Evolutionary conservation across 2,329 filamentous ascomycete species (phyloP).

Genomic region (Aureobasidium sp.): DNA sequence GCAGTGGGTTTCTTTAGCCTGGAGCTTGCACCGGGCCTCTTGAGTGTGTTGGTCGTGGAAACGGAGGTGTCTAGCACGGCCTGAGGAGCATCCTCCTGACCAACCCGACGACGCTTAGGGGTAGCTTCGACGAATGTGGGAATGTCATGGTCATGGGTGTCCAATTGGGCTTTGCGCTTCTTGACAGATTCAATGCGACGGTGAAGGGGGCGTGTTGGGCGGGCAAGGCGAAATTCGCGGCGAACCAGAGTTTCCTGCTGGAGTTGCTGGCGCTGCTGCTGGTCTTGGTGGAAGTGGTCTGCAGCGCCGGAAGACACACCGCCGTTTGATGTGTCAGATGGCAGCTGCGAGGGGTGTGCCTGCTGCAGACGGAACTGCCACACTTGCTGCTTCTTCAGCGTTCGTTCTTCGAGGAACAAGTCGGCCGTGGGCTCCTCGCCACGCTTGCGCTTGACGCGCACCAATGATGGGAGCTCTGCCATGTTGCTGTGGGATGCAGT

Average conservation of each 20-base stretch:
- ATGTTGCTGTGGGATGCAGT: conserved; percentile 25
- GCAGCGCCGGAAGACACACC: neutral
- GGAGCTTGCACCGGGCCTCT: conserved; percentile 17
- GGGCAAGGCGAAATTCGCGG: conserved; percentile 14
- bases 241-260: neutral
- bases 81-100: neutral
- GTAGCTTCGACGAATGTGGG: conserved; percentile 19
- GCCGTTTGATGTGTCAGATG: neutral
- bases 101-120: neutral
- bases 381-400: conserved; percentile 17
- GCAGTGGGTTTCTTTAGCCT: conserved; percentile 7
- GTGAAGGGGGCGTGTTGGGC: conserved; percentile 7
- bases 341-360: conserved; percentile 7
- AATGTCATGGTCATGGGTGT: conserved; percentile 16
- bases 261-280: neutral
- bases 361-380: conserved; percentile 18
- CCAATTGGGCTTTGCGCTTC: conserved; percentile 12
- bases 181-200: conserved; percentile 9
- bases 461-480: conserved; percentile 43
- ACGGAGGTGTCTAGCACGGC: neutral
- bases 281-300: conserved; percentile 6
- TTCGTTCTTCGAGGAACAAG: conserved; percentile 20
- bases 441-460: conserved; percentile 51
- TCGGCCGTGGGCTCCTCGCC: conserved; percentile 42
- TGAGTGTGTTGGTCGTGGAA: conserved; percentile 12